These are phyloP conservation scores for Fusarium euwallaceae DNA, from an alignment of 2,329 filamentous ascomycete species.

Conservation along the genomic window DNA sequence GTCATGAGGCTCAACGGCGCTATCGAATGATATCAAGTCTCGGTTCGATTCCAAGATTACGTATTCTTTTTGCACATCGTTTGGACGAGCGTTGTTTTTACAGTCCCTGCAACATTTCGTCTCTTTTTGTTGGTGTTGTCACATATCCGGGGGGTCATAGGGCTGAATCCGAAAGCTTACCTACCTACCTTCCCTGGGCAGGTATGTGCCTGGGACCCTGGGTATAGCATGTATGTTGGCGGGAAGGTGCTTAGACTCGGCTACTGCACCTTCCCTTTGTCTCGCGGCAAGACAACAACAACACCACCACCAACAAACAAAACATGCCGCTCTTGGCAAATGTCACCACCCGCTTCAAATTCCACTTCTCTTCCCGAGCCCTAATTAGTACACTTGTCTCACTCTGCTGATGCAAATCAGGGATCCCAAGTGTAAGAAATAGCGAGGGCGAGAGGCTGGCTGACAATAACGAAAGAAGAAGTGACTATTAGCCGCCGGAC, in stretches of 20 bases:
- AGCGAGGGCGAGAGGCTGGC: slow-evolving; percentile 30
- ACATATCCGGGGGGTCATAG: not conserved
- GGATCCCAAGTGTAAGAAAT: slow-evolving; percentile 2
- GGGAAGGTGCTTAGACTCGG: not conserved
- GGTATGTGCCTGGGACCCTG: not conserved
- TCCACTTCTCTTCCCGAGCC: not conserved
- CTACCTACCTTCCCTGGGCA: too few species aligned
- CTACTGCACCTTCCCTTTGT: not conserved
- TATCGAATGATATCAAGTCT: fast-evolving
- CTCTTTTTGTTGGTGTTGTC: not conserved
- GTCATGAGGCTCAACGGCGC: not conserved
- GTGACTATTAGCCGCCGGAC: slow-evolving; percentile 1
- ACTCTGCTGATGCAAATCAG: not conserved
- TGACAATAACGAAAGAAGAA: slow-evolving; percentile 8
- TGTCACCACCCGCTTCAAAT: slow-evolving; percentile 1
- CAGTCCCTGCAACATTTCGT: not conserved
- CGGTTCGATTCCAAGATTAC: slow-evolving; percentile 39
- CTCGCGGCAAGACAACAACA: not conserved
- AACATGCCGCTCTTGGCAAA: slow-evolving; percentile 15
- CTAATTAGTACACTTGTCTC: not conserved
- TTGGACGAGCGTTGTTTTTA: not conserved
- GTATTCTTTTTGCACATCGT: slow-evolving; percentile 9
- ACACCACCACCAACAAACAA: slow-evolving; percentile 4
- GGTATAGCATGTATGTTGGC: too few species aligned
- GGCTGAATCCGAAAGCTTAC: slow-evolving; percentile 2